A percentile compares a stretch with the other conserved stretches of the same genome.
These are phyloP conservation scores for Hsuehochloa calcarea DNA, from an alignment of 176 grass and related monocot genomes.

Conservation along the genomic window DNA sequence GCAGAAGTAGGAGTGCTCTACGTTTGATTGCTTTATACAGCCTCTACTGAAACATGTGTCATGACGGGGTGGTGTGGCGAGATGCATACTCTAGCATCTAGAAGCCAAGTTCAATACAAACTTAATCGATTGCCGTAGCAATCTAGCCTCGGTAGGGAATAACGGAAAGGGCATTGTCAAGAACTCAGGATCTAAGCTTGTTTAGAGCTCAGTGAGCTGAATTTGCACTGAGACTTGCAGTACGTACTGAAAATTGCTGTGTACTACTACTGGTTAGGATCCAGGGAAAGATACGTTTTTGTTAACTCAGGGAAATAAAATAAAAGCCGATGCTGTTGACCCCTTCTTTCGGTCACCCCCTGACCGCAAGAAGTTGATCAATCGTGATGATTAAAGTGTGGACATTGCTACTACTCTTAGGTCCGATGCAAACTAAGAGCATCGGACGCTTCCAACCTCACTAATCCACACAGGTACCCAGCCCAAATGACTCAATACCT, in stretches of 20 bases:
- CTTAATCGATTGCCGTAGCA: not conserved
- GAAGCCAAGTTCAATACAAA: not conserved
- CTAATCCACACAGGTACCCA: too few relatives aligned
- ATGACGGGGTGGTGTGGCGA: not conserved
- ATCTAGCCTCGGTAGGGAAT: conserved; percentile 9
- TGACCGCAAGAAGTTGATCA: not conserved
- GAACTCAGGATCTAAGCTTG: not conserved
- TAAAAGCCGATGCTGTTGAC: not conserved
- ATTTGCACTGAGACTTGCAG: conserved; percentile 3
- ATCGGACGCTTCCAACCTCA: too few relatives aligned
- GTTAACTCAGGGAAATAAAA: conserved; percentile 13
- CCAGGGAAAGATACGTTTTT: conserved; percentile 6
- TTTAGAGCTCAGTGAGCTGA: not conserved
- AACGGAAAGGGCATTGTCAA: not conserved
- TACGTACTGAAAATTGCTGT: not conserved
- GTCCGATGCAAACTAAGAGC: too few relatives aligned
- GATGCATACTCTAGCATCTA: not conserved
- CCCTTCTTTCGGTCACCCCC: not conserved
- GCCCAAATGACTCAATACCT: too few relatives aligned
- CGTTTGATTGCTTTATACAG: not conserved
- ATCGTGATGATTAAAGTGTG: not conserved
- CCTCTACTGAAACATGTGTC: not conserved
- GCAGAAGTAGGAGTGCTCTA: conserved; percentile 26
- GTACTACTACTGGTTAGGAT: not conserved
- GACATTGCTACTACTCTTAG: too few relatives aligned